A percentile compares a stretch with the other conserved stretches of the same genome.
These are phyloP conservation scores for Fusarium drepaniforme DNA, from an alignment of 2,329 filamentous ascomycete genomes.

Conservation along the genomic window DNA sequence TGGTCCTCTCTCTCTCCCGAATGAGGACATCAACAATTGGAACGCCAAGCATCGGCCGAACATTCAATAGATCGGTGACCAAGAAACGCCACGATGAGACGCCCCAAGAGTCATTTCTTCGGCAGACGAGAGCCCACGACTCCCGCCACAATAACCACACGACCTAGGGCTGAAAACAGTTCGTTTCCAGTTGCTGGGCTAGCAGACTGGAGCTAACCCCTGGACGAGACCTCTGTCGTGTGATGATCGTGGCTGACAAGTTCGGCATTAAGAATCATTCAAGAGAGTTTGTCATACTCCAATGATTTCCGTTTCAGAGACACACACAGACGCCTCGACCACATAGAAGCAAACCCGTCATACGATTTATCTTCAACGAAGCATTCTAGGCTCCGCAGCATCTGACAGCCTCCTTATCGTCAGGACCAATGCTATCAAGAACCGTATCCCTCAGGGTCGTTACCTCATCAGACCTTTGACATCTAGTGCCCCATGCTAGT, in stretches of 20 bases:
- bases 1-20: neutral
- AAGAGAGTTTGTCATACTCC: neutral
- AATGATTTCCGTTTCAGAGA: conserved; percentile 3
- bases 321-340: neutral
- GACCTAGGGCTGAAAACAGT: neutral
- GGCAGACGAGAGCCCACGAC: neutral
- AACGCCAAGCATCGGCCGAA: conserved; percentile 16
- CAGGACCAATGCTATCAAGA: neutral
- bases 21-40: conserved; percentile 3
- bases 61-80: conserved; percentile 27
- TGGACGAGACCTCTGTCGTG: conserved; percentile 4
- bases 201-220: conserved; percentile 4
- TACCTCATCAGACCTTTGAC: conserved; percentile 13
- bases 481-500: conserved; percentile 26
- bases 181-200: neutral
- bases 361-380: neutral
- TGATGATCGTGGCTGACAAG: neutral
- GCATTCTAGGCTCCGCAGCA: neutral
- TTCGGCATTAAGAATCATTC: neutral
- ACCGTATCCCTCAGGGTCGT: neutral
- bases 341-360: neutral
- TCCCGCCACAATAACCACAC: conserved; percentile 5
- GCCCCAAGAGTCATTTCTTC: neutral
- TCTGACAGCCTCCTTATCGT: neutral
- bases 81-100: conserved; percentile 26